Conservation (phyloP, 2,329 filamentous ascomycete species). For the Penicillium sp. region DNA sequence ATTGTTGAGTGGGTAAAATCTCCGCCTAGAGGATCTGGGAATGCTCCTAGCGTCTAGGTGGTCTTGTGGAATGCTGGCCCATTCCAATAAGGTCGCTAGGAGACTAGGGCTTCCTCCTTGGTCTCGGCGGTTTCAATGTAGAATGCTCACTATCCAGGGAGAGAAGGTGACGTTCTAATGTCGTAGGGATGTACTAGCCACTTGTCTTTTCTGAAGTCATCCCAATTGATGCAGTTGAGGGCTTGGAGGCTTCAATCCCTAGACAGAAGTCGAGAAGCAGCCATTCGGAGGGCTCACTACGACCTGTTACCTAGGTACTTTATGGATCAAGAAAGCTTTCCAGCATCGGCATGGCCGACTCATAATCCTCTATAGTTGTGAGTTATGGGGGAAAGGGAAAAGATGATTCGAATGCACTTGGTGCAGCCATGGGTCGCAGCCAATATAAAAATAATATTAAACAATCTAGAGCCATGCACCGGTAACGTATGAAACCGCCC, state of each 20-base stretch:
- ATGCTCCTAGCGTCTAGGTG: slow-evolving; percentile 12
- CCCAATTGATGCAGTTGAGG: no score
- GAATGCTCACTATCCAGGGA: neutral
- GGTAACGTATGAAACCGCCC: slow-evolving; percentile 15
- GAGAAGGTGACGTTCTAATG: slow-evolving; percentile 10
- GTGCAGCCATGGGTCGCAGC: slow-evolving; percentile 9
- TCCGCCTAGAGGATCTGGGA: slow-evolving; percentile 6
- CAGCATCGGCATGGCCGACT: neutral
- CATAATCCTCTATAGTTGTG: neutral
- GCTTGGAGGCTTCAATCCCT: no score
- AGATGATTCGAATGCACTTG: slow-evolving; percentile 8
- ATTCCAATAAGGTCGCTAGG: slow-evolving; percentile 19
- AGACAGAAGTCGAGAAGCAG: no score
- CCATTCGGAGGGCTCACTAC: no score
- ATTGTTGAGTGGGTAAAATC: slow-evolving; percentile 3
- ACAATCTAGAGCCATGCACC: slow-evolving; percentile 28
- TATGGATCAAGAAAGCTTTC: neutral
- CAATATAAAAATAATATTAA: slow-evolving; percentile 27
- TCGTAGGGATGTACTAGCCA: neutral
- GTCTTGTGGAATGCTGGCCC: slow-evolving; percentile 25
- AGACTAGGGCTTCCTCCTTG: neutral
- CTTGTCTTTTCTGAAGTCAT: no score
- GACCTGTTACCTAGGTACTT: no score
- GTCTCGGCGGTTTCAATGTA: neutral
- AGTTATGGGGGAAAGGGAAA: neutral